phyloP scores from a whole-genome alignment of 2,329 filamentous ascomycete genomes.

The Colletotrichum sp. region DNA sequence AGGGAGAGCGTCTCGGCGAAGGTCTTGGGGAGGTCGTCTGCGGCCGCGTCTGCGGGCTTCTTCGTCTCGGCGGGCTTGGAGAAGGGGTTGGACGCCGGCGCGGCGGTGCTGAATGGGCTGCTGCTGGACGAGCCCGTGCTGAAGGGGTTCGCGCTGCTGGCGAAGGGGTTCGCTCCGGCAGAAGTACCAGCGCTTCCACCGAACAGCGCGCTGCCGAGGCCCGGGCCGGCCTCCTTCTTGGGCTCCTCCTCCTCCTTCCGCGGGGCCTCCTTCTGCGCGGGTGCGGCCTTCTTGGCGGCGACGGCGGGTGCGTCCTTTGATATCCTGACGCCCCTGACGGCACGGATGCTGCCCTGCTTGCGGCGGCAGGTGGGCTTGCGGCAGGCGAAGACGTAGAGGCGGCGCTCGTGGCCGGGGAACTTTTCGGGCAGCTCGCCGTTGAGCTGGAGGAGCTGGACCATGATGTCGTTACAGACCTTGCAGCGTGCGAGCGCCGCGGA shows the following conservation, averaged over 20 bases:
- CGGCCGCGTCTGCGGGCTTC: conserved; percentile 25
- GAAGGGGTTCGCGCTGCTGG: conserved; percentile 42
- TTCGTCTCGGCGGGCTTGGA: conserved; percentile 35
- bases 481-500: conserved; percentile 82
- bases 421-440: conserved; percentile 87
- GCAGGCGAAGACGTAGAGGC: conserved; percentile 88
- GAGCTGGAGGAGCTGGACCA: conserved; percentile 87
- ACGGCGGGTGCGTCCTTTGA: conserved; percentile 42
- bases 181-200: conserved; percentile 46
- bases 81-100: conserved; percentile 33
- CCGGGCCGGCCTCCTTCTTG: conserved; percentile 39
- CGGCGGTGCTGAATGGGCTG: conserved; percentile 51
- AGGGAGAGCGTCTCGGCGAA: conserved; percentile 80
- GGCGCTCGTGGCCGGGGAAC: conserved; percentile 86
- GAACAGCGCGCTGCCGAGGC: conserved; percentile 73
- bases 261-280: conserved; percentile 35
- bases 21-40: conserved; percentile 55
- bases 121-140: conserved; percentile 17
- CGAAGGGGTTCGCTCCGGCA: conserved; percentile 63
- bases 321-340: conserved; percentile 70
- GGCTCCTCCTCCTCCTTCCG: conserved; percentile 36
- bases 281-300: conserved; percentile 29
- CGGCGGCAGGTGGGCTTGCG: conserved; percentile 78
- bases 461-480: conserved; percentile 82
- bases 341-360: conserved; percentile 82